Base-by-base conservation (phyloP, 495 filamentous ascomycete genomes). In the Aspergillus indologenus region DNA sequence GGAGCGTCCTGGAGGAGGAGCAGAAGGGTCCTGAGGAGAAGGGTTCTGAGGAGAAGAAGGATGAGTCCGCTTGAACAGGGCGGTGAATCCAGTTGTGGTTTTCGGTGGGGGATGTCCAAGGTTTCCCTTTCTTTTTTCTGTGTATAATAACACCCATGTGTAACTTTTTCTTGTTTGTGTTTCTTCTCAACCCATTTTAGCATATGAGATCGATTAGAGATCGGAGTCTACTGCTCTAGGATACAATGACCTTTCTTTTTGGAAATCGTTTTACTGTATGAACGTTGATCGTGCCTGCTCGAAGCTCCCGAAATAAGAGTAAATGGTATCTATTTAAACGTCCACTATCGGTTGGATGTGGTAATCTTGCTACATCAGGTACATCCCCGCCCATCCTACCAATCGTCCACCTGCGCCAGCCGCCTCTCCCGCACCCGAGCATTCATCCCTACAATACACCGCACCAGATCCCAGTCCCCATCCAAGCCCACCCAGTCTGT, bases 401-500 rank as follows among this genome's bases (percentile, higher is more conserved):
- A 56, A 56, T 65, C 45, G 46, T 55, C 24, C 54, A 42, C 11
- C n/a, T 58, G n/a, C 20, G 53, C 57, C 15, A 45, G 48, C 49
- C 71, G 65, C 59, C 72, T 78, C 68, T 87, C 68, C 66, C 85
- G 80, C 67, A 95, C 69, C 65, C 81, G 88, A 19, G 85, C 84
- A 69, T 98, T 98, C 90, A 94, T 92, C 17, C 90, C 92, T 6
- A 97, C 88, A 66, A 96, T 86, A 71, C 89, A 87, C 64, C 89
- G 84, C 44, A 95, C 86, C 18, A 98, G 76, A 73, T 96, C 92
- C 95, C 95, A 98, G 74, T 98, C 90, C 0, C 90, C 94, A 61
- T 88, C 79, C 50, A 85, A 73, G 0, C 94, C 94, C 60, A 96
- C 92, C 90, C 89, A 96, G 71, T 98, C 94, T 49, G 86, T 91